phyloP scores from a whole-genome alignment of 805 yeast species.

The Lachancea nothofagi region DNA sequence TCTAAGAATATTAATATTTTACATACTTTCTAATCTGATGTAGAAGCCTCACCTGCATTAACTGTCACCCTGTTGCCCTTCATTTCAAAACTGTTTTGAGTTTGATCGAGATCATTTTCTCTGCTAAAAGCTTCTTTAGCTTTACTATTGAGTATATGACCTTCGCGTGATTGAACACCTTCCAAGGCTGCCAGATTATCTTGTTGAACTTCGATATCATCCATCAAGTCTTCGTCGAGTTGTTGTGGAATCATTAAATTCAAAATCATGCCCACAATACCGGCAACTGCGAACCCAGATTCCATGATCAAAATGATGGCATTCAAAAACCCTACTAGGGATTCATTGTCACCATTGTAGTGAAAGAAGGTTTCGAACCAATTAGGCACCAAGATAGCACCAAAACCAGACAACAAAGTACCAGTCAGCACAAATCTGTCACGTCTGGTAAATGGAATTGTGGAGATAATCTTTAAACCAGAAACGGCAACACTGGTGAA shows the following conservation, averaged over 20 bases:
- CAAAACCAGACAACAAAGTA: conserved; percentile 59
- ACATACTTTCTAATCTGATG: conserved; percentile 2
- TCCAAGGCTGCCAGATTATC: conserved; percentile 23
- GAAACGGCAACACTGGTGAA: conserved; percentile 74
- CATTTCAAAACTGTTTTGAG: conserved; percentile 7
- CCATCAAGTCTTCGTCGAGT: conserved; percentile 37
- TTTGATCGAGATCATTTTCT: neutral
- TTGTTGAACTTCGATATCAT: conserved; percentile 24
- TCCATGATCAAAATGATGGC: conserved; percentile 68
- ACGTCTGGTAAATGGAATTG: conserved; percentile 53
- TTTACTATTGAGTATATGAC: conserved; percentile 13
- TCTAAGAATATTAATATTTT: neutral
- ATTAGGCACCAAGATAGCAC: conserved; percentile 55
- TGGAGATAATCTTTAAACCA: conserved; percentile 60
- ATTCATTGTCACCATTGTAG: conserved; percentile 53
- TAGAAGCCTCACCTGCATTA: conserved; percentile 7
- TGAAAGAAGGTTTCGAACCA: conserved; percentile 66
- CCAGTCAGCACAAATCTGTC: conserved; percentile 70
- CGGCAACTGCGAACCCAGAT: conserved; percentile 68
- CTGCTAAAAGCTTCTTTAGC: conserved; percentile 15
- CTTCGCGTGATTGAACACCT: conserved; percentile 10
- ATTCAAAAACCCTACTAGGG: conserved; percentile 55
- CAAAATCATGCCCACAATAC: conserved; percentile 55
- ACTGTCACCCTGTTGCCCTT: conserved; percentile 6
- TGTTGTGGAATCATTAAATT: conserved; percentile 62